These are phyloP conservation scores for Gonium pectorale DNA, from an alignment of 139 green algal species.

Conservation along the genomic window DNA sequence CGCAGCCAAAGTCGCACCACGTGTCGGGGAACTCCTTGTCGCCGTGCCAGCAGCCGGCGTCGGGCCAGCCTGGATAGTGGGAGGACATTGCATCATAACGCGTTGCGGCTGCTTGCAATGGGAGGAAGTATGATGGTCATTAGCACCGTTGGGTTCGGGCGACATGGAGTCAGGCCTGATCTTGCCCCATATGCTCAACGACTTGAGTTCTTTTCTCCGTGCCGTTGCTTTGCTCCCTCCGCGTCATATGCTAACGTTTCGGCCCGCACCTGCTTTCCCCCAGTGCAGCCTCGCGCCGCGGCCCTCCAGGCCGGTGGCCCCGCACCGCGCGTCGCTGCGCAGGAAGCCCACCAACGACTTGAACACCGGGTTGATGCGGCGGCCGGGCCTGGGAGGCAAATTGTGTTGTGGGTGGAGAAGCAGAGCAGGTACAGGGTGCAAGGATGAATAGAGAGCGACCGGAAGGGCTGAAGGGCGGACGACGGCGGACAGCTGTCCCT, in stretches of 20 bases:
- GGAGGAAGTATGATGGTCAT: no score
- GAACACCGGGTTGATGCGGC: constrained; percentile 53
- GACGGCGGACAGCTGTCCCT: background rate
- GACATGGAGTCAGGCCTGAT: no score
- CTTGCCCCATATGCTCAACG: no score
- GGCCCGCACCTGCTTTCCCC: constrained; percentile 82
- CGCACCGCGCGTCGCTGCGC: constrained; percentile 45
- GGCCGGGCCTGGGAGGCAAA: background rate
- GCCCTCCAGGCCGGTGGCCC: background rate
- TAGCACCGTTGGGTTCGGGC: no score
- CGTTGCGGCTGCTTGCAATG: no score
- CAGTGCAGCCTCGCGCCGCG: constrained; percentile 78
- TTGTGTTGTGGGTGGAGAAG: background rate
- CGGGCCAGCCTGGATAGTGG: constrained; percentile 63
- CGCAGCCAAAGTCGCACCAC: constrained; percentile 76
- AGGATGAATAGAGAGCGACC: background rate
- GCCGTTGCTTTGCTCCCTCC: no score
- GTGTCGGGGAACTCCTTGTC: constrained; percentile 64
- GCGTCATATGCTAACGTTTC: no score
- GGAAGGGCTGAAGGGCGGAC: background rate
- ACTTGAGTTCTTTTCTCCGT: no score
- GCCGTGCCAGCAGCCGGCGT: constrained; percentile 67
- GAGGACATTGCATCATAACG: no score
- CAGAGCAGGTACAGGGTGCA: background rate
- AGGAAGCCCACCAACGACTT: constrained; percentile 56